phyloP scores from a whole-genome alignment of 768 basidiomycete genomes.

The Hypholoma fasciculare region DNA sequence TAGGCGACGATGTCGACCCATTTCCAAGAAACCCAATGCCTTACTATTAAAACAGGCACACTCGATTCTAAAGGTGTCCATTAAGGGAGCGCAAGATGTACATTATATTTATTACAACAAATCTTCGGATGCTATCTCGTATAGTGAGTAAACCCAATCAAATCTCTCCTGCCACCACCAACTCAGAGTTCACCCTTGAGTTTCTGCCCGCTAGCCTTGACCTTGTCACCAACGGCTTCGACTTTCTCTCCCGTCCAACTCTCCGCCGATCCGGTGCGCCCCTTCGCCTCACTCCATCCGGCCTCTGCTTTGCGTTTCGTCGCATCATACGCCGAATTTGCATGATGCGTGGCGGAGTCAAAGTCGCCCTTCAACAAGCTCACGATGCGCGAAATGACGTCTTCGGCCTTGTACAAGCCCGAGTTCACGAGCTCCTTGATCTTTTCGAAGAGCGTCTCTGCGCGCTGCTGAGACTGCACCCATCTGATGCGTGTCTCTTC shows the following conservation, averaged over 20 bases:
- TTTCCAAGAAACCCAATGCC: background rate
- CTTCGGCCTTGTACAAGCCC: constrained; percentile 75
- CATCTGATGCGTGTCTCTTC: constrained; percentile 81
- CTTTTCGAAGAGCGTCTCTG: constrained; percentile 56
- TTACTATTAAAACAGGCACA: no score
- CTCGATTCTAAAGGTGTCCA: no score
- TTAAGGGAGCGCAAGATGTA: background rate
- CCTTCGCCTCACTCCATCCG: background rate
- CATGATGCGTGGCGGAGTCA: background rate
- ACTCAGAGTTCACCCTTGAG: background rate
- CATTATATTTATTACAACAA: background rate
- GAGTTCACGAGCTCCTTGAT: constrained; percentile 68
- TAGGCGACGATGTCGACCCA: background rate
- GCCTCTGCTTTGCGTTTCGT: background rate
- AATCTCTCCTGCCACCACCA: no score
- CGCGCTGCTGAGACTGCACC: constrained; percentile 60
- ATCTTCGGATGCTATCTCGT: no score
- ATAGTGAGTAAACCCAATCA: no score
- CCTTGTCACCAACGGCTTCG: background rate
- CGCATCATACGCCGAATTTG: constrained; percentile 31
- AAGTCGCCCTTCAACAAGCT: constrained; percentile 32
- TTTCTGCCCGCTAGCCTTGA: background rate
- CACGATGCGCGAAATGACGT: constrained; percentile 56
- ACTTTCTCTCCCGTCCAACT: background rate
- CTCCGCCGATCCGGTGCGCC: background rate